These are phyloP conservation scores for Epichloe glyceriae DNA, from an alignment of 2,329 filamentous ascomycete species.

Conservation along the genomic window DNA sequence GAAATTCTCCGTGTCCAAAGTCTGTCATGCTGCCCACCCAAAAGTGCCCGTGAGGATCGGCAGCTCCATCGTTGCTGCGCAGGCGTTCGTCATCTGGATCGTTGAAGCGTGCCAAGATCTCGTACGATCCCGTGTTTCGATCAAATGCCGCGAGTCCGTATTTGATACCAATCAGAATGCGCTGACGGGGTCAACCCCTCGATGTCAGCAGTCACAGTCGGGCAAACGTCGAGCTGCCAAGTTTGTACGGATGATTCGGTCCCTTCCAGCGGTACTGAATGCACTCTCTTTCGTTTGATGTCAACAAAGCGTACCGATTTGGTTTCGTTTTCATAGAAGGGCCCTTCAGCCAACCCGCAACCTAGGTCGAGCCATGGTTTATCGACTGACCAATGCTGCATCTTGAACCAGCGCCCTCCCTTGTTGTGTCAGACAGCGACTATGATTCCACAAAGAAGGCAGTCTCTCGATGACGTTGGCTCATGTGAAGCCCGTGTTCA, in stretches of 20 bases:
- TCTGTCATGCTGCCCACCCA: slow-evolving; percentile 86
- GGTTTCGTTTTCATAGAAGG: slow-evolving; percentile 55
- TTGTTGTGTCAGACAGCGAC: neutral
- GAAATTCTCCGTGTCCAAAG: slow-evolving; percentile 41
- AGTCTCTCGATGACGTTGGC: no score
- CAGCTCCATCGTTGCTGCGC: slow-evolving; percentile 68
- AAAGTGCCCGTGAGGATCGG: slow-evolving; percentile 68
- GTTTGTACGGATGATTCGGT: slow-evolving; percentile 53
- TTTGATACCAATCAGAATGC: slow-evolving; percentile 69
- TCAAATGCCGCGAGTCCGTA: slow-evolving; percentile 70
- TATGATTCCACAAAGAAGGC: neutral
- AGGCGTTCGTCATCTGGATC: slow-evolving; percentile 37
- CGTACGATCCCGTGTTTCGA: slow-evolving; percentile 40
- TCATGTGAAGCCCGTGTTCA: neutral
- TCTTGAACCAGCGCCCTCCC: neutral
- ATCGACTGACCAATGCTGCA: slow-evolving; percentile 32
- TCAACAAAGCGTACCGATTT: slow-evolving; percentile 67
- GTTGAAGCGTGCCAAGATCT: slow-evolving; percentile 38
- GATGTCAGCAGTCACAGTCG: slow-evolving; percentile 68
- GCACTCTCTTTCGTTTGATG: slow-evolving; percentile 64
- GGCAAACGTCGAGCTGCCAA: slow-evolving; percentile 38
- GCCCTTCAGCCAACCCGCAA: slow-evolving; percentile 60
- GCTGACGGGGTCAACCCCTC: slow-evolving; percentile 43
- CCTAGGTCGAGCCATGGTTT: slow-evolving; percentile 45
- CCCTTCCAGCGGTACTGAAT: slow-evolving; percentile 52